Percentiles rank a stretch among this genome's conserved stretches.
These are phyloP conservation scores for Rhodomyrtus tomentosa DNA, from an alignment of 345 rosid genomes.

Conservation along the genomic window DNA sequence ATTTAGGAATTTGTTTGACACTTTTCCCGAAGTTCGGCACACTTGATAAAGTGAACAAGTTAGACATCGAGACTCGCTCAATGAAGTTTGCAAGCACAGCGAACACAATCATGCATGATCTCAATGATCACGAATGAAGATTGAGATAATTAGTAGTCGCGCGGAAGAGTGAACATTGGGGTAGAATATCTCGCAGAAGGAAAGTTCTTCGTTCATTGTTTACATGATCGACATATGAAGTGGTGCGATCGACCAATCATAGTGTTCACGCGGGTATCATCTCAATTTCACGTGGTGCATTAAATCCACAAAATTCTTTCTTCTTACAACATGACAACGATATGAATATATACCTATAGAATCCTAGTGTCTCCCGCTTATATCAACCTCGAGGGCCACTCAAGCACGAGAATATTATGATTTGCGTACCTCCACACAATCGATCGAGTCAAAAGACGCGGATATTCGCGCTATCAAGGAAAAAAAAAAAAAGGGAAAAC, in stretches of 20 bases:
- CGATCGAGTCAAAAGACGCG: background rate
- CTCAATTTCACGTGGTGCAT: background rate
- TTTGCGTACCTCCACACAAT: background rate
- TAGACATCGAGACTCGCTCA: background rate
- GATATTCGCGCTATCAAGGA: background rate
- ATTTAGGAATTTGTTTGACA: no score
- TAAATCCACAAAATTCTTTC: background rate
- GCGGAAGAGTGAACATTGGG: background rate
- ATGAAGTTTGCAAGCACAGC: background rate
- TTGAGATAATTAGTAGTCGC: background rate
- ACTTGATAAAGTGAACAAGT: background rate
- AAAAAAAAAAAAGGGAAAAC: no score
- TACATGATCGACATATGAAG: background rate
- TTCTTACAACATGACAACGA: background rate
- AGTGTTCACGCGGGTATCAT: background rate
- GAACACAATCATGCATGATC: background rate
- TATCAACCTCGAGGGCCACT: background rate
- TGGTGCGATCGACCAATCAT: background rate
- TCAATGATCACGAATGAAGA: background rate
- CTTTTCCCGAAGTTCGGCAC: no score
- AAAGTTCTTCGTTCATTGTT: background rate
- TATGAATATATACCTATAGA: background rate
- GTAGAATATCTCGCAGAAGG: background rate
- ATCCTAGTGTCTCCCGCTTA: background rate
- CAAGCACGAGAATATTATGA: background rate